A percentile compares a stretch with the other conserved stretches of the same genome.
Evolutionary conservation across 495 filamentous ascomycete genomes (phyloP).

Genomic region (Hypoxylon trugodes): DNA sequence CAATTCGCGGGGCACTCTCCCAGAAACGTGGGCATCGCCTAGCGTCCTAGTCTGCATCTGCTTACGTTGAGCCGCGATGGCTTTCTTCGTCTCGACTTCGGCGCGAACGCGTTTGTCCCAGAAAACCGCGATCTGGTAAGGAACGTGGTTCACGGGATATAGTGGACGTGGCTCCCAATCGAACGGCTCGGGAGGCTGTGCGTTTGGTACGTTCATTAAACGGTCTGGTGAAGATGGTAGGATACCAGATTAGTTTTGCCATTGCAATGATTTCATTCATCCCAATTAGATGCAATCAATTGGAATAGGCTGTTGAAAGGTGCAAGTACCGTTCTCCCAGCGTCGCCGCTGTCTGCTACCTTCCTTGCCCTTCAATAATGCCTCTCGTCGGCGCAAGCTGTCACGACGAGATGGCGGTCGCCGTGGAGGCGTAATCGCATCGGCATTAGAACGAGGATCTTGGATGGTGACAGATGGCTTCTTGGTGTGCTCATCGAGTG

Average conservation of each 20-base stretch:
- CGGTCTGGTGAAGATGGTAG: conserved; percentile 66
- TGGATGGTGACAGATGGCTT: conserved; percentile 39
- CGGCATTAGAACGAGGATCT: conserved; percentile 36
- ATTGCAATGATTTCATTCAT: neutral
- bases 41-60: conserved; percentile 39
- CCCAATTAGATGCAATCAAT: neutral
- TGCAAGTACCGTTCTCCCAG: conserved; percentile 88
- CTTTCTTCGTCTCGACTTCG: conserved; percentile 52
- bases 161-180: conserved; percentile 87
- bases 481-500: conserved; percentile 48
- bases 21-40: conserved; percentile 46
- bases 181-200: conserved; percentile 75
- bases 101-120: conserved; percentile 78
- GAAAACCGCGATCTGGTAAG: conserved; percentile 86
- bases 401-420: conserved; percentile 53
- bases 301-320: neutral
- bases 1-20: conserved; percentile 67
- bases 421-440: conserved; percentile 44
- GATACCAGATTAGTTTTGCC: conserved; percentile 25
- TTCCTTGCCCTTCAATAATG: conserved; percentile 87
- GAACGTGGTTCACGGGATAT: conserved; percentile 76
- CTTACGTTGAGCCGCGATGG: conserved; percentile 40
- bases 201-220: conserved; percentile 86
- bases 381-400: conserved; percentile 67
- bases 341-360: conserved; percentile 86